These are phyloP conservation scores for Anastatica hierochuntica DNA, from an alignment of 345 rosid genomes.

Conservation along the genomic window DNA sequence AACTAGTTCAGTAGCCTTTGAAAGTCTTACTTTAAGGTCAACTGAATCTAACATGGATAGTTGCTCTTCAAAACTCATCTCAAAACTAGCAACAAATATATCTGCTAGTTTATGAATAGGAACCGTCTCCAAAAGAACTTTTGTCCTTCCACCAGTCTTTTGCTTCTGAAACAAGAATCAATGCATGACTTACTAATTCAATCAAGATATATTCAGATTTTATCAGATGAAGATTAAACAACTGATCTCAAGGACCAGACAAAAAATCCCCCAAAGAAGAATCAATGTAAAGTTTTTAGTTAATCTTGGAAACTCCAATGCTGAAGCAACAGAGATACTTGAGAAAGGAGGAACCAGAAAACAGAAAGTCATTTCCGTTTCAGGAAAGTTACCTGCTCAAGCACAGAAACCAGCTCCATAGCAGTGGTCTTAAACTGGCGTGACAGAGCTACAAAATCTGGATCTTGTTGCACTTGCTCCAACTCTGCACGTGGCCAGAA, in stretches of 20 bases:
- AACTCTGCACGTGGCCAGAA: slow-evolving; percentile 47
- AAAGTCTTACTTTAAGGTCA: slow-evolving; percentile 83
- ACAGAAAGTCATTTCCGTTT: background rate
- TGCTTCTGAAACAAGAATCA: slow-evolving; percentile 52
- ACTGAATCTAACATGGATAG: slow-evolving; percentile 88
- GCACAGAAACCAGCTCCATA: slow-evolving; percentile 89
- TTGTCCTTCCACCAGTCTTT: slow-evolving; percentile 92
- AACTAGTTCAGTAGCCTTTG: slow-evolving; percentile 95
- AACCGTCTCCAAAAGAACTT: slow-evolving; percentile 91
- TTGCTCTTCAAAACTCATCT: slow-evolving; percentile 97
- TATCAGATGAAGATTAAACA: background rate
- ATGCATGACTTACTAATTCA: slow-evolving; percentile 5
- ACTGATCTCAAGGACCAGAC: background rate
- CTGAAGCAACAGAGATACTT: background rate
- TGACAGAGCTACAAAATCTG: slow-evolving; percentile 66
- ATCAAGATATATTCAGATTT: background rate
- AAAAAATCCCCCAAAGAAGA: background rate
- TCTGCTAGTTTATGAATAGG: slow-evolving; percentile 96
- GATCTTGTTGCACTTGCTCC: slow-evolving; percentile 95
- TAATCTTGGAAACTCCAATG: slow-evolving; percentile 1
- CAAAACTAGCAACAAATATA: slow-evolving; percentile 98
- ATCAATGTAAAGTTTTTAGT: background rate
- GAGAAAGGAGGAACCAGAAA: slow-evolving; percentile 8
- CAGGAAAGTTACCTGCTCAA: slow-evolving; percentile 67
- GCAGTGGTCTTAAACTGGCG: slow-evolving; percentile 96